Percentiles rank a stretch among this genome's conserved stretches.
phyloP scores from a whole-genome alignment of 108 stramenopile species.

The Craspedostauros australis region DNA sequence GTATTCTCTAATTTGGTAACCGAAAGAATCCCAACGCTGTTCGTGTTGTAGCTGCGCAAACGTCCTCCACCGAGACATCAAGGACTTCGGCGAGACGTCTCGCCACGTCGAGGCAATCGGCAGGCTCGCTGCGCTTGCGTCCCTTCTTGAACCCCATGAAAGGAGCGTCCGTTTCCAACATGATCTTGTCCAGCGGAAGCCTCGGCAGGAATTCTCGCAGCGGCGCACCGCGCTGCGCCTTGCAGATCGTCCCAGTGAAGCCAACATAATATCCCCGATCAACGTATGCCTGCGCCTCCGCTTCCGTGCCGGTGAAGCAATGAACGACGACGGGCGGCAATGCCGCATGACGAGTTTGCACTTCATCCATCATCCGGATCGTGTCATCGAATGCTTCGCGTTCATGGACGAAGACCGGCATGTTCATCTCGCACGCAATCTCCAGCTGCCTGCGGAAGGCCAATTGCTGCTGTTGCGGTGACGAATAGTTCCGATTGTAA shows the following conservation, averaged over 20 bases:
- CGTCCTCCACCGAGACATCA: constrained; percentile 22
- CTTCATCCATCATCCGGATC: constrained; percentile 33
- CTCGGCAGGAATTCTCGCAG: constrained; percentile 33
- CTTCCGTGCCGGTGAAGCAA: constrained; percentile 43
- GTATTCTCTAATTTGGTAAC: no score
- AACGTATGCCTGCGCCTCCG: constrained; percentile 36
- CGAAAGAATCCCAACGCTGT: constrained; percentile 13
- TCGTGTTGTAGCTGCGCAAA: constrained; percentile 11
- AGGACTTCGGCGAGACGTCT: constrained; percentile 22
- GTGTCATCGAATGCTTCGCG: constrained; percentile 38
- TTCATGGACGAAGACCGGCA: constrained; percentile 49
- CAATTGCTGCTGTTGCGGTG: constrained; percentile 27
- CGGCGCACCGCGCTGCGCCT: constrained; percentile 36
- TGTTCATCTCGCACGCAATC: constrained; percentile 30
- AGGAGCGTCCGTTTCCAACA: constrained; percentile 53
- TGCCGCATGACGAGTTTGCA: neutral
- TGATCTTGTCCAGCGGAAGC: constrained; percentile 32
- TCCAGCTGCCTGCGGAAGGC: constrained; percentile 44
- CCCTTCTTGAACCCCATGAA: constrained; percentile 44
- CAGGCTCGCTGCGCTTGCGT: constrained; percentile 26
- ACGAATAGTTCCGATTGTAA: constrained; percentile 43
- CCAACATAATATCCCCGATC: constrained; percentile 42
- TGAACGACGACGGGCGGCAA: constrained; percentile 44
- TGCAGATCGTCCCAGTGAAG: constrained; percentile 51
- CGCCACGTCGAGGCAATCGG: constrained; percentile 40